These are phyloP conservation scores for Starmera quercuum DNA, from an alignment of 805 yeast species.

Conservation along the genomic window DNA sequence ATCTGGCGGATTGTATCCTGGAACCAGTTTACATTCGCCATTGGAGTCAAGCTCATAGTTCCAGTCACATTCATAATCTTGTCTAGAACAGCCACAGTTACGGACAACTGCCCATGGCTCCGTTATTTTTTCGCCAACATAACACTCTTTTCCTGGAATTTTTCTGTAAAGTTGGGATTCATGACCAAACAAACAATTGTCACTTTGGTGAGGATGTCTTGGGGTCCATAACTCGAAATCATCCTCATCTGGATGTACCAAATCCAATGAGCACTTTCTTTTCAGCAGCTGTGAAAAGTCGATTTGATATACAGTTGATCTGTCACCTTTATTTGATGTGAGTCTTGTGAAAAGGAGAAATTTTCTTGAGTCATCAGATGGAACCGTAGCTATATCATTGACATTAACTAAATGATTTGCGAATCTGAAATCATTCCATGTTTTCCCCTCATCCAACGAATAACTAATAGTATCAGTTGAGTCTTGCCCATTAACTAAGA, in stretches of 20 bases:
- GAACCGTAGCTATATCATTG: slow-evolving; percentile 79
- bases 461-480: slow-evolving; percentile 52
- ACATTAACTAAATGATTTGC: slow-evolving; percentile 47
- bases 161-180: slow-evolving; percentile 53
- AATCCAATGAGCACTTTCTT: slow-evolving; percentile 49
- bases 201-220: slow-evolving; percentile 40
- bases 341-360: slow-evolving; percentile 57
- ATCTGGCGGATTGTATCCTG: slow-evolving; percentile 63
- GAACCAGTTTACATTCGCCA: slow-evolving; percentile 81
- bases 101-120: slow-evolving; percentile 48
- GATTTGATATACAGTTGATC: slow-evolving; percentile 41
- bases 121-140: slow-evolving; percentile 52
- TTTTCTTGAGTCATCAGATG: slow-evolving; percentile 80
- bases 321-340: slow-evolving; percentile 35
- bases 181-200: slow-evolving; percentile 66
- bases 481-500: slow-evolving; percentile 54
- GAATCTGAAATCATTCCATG: slow-evolving; percentile 67
- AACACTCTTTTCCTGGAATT: slow-evolving; percentile 52
- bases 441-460: slow-evolving; percentile 72
- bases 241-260: slow-evolving; percentile 32
- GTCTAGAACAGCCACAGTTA: slow-evolving; percentile 79
- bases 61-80: slow-evolving; percentile 91
- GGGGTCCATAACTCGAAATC: slow-evolving; percentile 67
- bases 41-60: slow-evolving; percentile 64
- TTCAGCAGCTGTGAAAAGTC: slow-evolving; percentile 48